These are phyloP conservation scores for Mycoemilia scoparia DNA, from an alignment of 192 early-diverging fungal genomes.

Conservation along the genomic window DNA sequence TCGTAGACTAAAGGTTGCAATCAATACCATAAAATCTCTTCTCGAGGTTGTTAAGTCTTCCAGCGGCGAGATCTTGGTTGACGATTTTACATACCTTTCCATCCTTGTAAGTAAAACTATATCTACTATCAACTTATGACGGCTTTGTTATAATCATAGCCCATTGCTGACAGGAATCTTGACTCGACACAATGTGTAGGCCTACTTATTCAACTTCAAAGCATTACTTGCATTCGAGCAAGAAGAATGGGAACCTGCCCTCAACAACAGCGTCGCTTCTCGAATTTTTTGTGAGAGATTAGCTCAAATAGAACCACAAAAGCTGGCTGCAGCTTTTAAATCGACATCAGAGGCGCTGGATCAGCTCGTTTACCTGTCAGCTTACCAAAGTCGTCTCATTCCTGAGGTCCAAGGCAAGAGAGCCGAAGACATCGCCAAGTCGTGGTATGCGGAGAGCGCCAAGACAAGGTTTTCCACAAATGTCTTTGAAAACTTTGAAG, in stretches of 20 bases:
- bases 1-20: slow-evolving; percentile 14
- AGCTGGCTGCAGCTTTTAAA: slow-evolving; percentile 12
- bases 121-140: too few species aligned
- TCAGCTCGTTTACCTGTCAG: slow-evolving; percentile 19
- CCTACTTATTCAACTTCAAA: slow-evolving; percentile 20
- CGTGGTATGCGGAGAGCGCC: slow-evolving; percentile 10
- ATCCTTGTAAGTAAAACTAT: too few species aligned
- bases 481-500: too few species aligned
- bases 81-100: too few species aligned
- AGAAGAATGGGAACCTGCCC: slow-evolving; percentile 16
- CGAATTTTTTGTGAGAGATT: slow-evolving; percentile 8
- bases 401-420: slow-evolving; percentile 13
- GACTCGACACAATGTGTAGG: slow-evolving; percentile 9
- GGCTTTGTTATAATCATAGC: too few species aligned
- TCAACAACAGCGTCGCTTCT: slow-evolving; percentile 16
- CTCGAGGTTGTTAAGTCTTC: slow-evolving; percentile 2
- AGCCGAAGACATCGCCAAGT: slow-evolving; percentile 8
- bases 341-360: slow-evolving; percentile 12
- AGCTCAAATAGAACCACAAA: slow-evolving; percentile 9
- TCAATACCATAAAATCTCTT: slow-evolving; percentile 11
- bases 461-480: too few species aligned
- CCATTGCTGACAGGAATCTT: too few species aligned
- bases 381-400: slow-evolving; percentile 15
- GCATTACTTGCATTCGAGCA: slow-evolving; percentile 18
- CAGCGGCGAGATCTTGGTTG: slow-evolving; percentile 7